Conservation (phyloP, 75 land plant genomes). For the Chamaecyparis obtusa region DNA sequence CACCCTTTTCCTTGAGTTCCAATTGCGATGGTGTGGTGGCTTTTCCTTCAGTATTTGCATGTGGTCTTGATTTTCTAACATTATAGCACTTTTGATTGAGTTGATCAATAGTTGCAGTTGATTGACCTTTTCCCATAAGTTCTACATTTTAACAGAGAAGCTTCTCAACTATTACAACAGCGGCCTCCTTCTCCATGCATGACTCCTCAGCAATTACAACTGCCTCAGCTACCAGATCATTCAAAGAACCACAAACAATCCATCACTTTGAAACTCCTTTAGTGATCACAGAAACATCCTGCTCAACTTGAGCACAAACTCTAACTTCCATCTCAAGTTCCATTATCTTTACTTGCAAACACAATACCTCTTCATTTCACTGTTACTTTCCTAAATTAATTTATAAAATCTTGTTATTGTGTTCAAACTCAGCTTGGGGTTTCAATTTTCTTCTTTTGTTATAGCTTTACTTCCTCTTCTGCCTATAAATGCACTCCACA, state of each 20-base stretch:
- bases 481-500: constrained; percentile 91
- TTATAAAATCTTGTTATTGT: no score
- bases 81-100: background rate
- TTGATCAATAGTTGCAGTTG: background rate
- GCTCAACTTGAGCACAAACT: constrained; percentile 2
- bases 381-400: no score
- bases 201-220: constrained; percentile 10
- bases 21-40: background rate
- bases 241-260: background rate
- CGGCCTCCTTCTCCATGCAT: constrained; percentile 8
- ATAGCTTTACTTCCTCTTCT: constrained; percentile 98
- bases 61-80: background rate
- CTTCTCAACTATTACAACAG: constrained; percentile 1
- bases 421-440: no score
- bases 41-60: background rate
- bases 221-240: constrained; percentile 11
- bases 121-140: constrained; percentile 11
- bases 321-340: constrained; percentile 7
- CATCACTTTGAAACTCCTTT: background rate
- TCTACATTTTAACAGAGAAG: background rate
- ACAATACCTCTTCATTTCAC: no score
- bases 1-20: background rate
- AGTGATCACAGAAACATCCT: background rate
- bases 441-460: no score
- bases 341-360: no score